Base-by-base conservation (phyloP, 345 rosid genomes). In the Atalantia buxifolia region DNA sequence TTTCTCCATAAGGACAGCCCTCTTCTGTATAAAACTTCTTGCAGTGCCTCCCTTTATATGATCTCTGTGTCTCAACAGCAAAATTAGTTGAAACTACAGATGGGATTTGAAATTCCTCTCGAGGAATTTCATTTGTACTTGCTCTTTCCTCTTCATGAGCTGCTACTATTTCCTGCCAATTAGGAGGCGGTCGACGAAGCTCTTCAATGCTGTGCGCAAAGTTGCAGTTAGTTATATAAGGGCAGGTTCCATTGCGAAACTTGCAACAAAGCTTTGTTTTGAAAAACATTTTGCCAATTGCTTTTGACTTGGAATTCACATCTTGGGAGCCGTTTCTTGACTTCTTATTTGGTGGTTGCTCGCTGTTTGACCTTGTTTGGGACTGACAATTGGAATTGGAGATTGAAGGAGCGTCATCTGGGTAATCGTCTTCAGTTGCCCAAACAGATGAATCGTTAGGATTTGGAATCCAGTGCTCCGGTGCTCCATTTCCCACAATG, bases 1-100 rank as follows among this genome's bases (percentile, higher is more conserved):
- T 91, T 40, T 96, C 99, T 28, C 99, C 98, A 81, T 96, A 92
- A 2, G 99, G 98, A 65, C 98, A 96, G 48, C 99, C 98, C 85
- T 96, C 98, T 81, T 94, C 97, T 2, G 94, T 93, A 64, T 91
- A 96, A 78, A 91, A 94, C 91, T 96, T 96, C 87, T 96, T 94
- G 84, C 99, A 96, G 82, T 94, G 97, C 68, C 97, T 88, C 70
- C 99, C 94, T 85, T 96, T 96, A 81, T 76, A 90, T 5, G 91
- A 89, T 78, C 98, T 84, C 62, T 81, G 95, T 0, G 90, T 81
- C 77, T 90, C 97, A 64, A 75, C 90, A 60, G 77, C 82, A 64
- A 84, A 86, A 28, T 79, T 81, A 2, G 84, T 69, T 61, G 90
- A 83, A 66, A 83, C 93, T 28, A 94, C 42, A 2, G 94, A 84